Base-by-base conservation (phyloP, 495 filamentous ascomycete species). In the Ramalina peruviana region DNA sequence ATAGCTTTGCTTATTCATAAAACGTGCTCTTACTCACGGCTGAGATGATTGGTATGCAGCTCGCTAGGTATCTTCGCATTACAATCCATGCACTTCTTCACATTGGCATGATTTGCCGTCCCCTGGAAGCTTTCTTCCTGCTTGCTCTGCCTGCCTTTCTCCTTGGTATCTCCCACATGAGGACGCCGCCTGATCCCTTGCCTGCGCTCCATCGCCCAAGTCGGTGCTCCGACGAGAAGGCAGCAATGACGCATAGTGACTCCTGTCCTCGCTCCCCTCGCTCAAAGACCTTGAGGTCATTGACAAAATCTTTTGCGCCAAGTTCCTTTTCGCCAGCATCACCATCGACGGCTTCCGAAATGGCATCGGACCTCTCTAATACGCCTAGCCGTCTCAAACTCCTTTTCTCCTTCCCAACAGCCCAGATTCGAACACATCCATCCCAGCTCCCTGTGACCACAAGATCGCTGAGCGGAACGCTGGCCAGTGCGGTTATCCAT, bases 401-500 rank as follows among this genome's bases (percentile, higher is more conserved):
- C 63, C 76, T 79, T 65, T 93, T 94, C 55, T 95, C 88, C 19
- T 83, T 73, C 36, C 81, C 83, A 39, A 96, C 69, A 50, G 69
- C 76, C 88, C 88, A 98, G n/a, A 79, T 82, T 25, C 89, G 73
- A 15, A 97, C 73, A 57, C 71, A 76, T 1, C 92, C 92, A 65
- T 98, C 92, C 87, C 89, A 97, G 62, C 86, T 93, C 15, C 90
- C 92, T 52, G 80, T 89, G 36, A 97, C 66, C 36, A 97, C 73
- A 26, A 95, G 65, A 58, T 98, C 87, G 10, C 85, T 87, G 58
- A 86, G 93, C 0, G 90, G 88, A 36, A 97, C 71, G 4, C 83
- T 83, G 25, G 82, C 70, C 40, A 98, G 67, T 2, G 92, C 92
- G 9, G 92, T 97, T 61, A 98, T 90, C 74, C 85, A 88, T 49